Percentiles rank a stretch among this genome's conserved stretches.
Evolutionary conservation across 2,329 filamentous ascomycete genomes (phyloP).

Genomic region (Colletotrichum sp.): DNA sequence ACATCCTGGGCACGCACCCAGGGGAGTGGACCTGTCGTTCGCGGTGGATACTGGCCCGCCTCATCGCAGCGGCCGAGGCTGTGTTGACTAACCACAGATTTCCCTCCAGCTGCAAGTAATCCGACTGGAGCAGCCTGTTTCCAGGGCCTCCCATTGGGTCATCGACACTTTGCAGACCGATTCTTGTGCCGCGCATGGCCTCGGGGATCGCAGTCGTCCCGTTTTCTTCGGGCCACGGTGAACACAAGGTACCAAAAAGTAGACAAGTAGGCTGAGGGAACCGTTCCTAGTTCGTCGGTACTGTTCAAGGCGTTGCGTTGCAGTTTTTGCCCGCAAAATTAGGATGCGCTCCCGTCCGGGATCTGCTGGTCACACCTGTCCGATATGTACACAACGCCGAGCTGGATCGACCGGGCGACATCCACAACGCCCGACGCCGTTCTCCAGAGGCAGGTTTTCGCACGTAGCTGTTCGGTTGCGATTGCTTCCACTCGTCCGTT

Average conservation of each 20-base stretch:
- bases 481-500: neutral
- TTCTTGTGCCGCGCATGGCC: neutral
- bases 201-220: neutral
- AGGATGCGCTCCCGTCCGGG: constrained; percentile 2
- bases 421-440: neutral
- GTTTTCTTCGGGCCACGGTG: neutral
- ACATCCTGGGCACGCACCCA: neutral
- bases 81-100: neutral
- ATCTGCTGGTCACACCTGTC: neutral
- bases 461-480: neutral
- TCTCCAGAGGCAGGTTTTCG: neutral
- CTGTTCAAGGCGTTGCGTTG: neutral
- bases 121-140: neutral
- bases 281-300: neutral
- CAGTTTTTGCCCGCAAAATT: constrained; percentile 1
- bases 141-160: neutral
- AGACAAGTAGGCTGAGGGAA: neutral
- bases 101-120: neutral
- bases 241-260: neutral
- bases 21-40: neutral
- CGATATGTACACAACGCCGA: neutral
- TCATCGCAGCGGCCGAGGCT: neutral
- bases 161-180: neutral
- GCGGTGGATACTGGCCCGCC: neutral
- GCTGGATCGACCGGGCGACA: neutral